Evolutionary conservation across 345 rosid genomes (phyloP), one percentile per base, ranked within the genome.

Genomic region (Xanthoceras sorbifolium): DNA sequence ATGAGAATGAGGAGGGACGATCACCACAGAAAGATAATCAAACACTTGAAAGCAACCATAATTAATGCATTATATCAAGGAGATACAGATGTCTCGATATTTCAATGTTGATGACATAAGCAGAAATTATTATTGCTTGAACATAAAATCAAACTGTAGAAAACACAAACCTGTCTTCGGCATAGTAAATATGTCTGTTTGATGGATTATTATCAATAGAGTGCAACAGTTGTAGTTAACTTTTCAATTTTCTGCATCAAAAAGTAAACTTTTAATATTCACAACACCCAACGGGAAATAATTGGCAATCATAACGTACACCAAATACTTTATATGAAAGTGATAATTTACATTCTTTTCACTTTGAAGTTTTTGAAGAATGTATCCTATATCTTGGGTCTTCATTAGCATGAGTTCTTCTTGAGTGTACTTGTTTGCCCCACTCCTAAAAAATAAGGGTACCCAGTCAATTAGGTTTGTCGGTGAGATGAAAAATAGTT

Each of bases 321-420:
- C 32, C n/a, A 73, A 12, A 65, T 26, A 68, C 25, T 8, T 5
- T 3, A 14, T 20, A 5, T 25, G 26, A 64, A 79, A 67, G 6
- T 4, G 11, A 12, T 26, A 25, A 28, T 75, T 64, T 71, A 90
- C 98, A 83, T 86, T 91, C 55, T 87, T 93, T 83, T 95, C 99
- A 72, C 90, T 89, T 80, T 95, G 99, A 82, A 89, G 66, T 73
- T 91, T 95, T 72, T 91, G 96, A 77, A 88, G 87, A 73, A 95
- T 76, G 76, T 95, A 95, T 67, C 98, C 98, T 20, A 90, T 83
- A 75, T 94, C 98, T 76, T 91, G 99, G 0, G 98, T 93, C 84
- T 93, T 93, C 99, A 93, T 94, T 66, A 91, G 14, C 94, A 88
- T 84, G 62, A 93, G 91, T 79, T 93, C 97, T 71, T 91, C 98